Evolutionary conservation across 2,329 filamentous ascomycete genomes (phyloP), one percentile per base, ranked within the genome.

Genomic region (Anthostomella pinea): DNA sequence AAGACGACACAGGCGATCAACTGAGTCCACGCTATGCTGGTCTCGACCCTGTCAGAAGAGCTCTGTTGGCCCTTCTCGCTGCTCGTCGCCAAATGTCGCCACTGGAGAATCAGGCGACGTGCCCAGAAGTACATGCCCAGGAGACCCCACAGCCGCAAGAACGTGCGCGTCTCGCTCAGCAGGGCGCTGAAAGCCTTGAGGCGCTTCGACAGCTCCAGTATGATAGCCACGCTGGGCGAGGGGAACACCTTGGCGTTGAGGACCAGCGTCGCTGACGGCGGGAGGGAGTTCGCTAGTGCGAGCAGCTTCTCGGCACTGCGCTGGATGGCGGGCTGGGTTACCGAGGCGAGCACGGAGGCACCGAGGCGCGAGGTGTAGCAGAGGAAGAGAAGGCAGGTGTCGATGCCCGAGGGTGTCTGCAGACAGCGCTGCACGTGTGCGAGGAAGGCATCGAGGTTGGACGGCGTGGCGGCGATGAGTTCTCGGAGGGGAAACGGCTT

Each of bases 141-240:
- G 52, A 90, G 59, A 1, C 80, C 83, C 83, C 87, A 95, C 19
- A 96, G 71, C 1, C 89, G 76, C 45, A 77, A 67, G 58, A 90
- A 87, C 40, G 81, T 83, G 43, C 86, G 73, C 43, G 81, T 77
- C 56, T 93, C 86, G 49, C 73, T 73, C 30, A 93, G 70, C 35
- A 91, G 67, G 21, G 64, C 71, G 13, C 81, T 78, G 10, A 95
- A 70, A 10, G 66, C 72, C 63, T 69, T 73, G 56, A 87, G 67
- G 53, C 75, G 64, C 29, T 56, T 59, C 11, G 76, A 70, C 23
- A 79, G 62, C 27, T 67, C 60, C 7, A 78, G 69, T 2, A 72
- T 68, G 11, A 63, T 39, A 8, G 69, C 62, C 8, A 72, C 67
- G 33, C 58, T 45, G 17, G 62, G 51, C 26, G 62, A 60, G 30